phyloP scores from a whole-genome alignment of 371 early-diverging fungal genomes.

The Basidiobolus meristosporus region DNA sequence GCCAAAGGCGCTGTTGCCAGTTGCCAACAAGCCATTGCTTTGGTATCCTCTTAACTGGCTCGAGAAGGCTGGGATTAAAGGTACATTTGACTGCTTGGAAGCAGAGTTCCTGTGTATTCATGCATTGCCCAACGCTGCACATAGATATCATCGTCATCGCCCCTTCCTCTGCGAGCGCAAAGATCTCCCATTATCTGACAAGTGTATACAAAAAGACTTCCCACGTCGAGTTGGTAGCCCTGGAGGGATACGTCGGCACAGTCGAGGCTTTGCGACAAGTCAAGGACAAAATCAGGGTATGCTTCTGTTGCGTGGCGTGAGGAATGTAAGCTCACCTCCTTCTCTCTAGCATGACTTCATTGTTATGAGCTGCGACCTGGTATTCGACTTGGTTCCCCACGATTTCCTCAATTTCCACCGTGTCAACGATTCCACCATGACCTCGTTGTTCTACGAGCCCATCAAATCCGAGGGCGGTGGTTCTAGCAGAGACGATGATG shows the following conservation, averaged over 20 bases:
- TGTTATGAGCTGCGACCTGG: conserved; percentile 73
- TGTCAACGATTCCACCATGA: conserved; percentile 49
- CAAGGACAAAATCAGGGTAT: conserved; percentile 58
- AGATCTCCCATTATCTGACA: conserved; percentile 47
- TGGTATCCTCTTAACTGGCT: conserved; percentile 84
- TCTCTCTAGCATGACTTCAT: conserved; percentile 59
- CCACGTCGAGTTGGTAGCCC: conserved; percentile 16
- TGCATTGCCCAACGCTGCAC: not conserved
- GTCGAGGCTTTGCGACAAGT: conserved; percentile 68
- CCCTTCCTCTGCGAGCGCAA: conserved; percentile 24
- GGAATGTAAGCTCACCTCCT: conserved; percentile 3
- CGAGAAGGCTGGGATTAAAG: conserved; percentile 65
- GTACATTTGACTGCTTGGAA: too few species aligned
- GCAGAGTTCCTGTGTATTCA: too few species aligned
- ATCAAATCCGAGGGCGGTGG: conserved; percentile 25
- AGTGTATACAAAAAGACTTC: conserved; percentile 30
- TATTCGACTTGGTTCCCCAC: conserved; percentile 63
- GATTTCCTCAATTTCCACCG: conserved; percentile 67
- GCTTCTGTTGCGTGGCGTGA: not conserved
- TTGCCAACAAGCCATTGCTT: conserved; percentile 86
- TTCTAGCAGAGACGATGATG: conserved; percentile 6
- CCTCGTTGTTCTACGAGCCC: conserved; percentile 59
- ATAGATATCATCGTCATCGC: conserved; percentile 68
- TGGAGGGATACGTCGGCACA: conserved; percentile 59
- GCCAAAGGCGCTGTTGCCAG: conserved; percentile 81